phyloP scores from a whole-genome alignment of 345 rosid genomes.

The Carallia brachiata region DNA sequence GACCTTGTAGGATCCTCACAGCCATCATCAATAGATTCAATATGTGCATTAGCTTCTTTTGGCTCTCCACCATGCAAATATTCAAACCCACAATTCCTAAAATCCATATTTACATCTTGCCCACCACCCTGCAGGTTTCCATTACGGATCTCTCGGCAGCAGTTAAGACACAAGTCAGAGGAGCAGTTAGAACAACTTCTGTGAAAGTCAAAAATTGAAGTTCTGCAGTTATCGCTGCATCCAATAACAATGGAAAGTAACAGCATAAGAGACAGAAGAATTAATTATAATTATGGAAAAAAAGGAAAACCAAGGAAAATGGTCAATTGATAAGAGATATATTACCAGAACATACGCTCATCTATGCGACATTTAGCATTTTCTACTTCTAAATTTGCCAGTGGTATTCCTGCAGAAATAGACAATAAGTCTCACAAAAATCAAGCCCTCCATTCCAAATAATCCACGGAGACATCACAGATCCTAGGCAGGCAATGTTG shows the following conservation, averaged over 20 bases:
- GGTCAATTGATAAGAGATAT: not conserved
- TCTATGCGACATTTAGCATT: constrained; percentile 15
- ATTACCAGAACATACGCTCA: constrained; percentile 46
- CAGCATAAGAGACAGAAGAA: not conserved
- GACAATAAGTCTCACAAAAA: not conserved
- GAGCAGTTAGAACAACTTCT: constrained; percentile 25
- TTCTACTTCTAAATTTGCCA: constrained; percentile 13
- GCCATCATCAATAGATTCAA: not conserved
- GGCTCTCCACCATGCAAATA: constrained; percentile 41
- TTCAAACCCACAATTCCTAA: not conserved
- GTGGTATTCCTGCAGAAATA: constrained; percentile 23
- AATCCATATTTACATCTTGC: constrained; percentile 11
- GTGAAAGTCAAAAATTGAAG: constrained; percentile 38
- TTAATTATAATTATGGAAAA: not conserved
- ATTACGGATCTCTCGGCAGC: constrained; percentile 28
- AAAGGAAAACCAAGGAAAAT: not conserved
- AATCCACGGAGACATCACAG: not conserved
- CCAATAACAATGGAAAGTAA: not conserved
- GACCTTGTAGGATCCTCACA: constrained; percentile 4
- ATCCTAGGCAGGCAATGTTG: not conserved
- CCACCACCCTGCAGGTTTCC: constrained; percentile 14
- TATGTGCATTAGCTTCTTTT: not conserved
- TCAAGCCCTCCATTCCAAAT: not conserved
- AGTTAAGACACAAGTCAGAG: constrained; percentile 28
- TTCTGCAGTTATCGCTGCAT: constrained; percentile 56